Evolutionary conservation across 345 rosid species (phyloP).

Genomic region (Boechera stricta): DNA sequence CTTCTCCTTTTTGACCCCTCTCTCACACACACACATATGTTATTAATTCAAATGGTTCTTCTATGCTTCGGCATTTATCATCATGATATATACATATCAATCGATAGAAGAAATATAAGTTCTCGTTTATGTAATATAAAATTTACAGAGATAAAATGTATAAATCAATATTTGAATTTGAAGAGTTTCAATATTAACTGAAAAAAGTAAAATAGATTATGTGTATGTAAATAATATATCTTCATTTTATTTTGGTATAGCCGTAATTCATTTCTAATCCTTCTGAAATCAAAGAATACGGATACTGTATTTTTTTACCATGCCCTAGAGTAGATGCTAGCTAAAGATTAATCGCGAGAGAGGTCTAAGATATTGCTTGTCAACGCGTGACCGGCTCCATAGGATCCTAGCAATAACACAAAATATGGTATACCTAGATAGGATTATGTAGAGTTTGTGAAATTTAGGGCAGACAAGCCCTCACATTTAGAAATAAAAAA

Average conservation of each 20-base stretch:
- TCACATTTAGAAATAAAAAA: neutral
- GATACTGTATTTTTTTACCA: neutral
- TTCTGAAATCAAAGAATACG: neutral
- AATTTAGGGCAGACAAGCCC: constrained; percentile 39
- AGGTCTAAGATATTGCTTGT: constrained; percentile 33
- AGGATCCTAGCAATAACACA: constrained; percentile 41
- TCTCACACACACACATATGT: constrained; percentile 3
- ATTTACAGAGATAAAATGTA: constrained; percentile 1
- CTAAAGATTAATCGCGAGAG: constrained; percentile 1
- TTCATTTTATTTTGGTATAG: neutral
- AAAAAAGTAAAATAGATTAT: neutral
- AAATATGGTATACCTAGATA: constrained; percentile 28
- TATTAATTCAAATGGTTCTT: constrained; percentile 30
- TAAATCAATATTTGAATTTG: neutral
- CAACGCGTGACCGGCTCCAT: constrained; percentile 30
- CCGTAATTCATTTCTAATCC: neutral
- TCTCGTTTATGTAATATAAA: constrained; percentile 3
- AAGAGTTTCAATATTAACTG: neutral
- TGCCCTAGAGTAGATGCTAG: constrained; percentile 25
- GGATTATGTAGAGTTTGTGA: constrained; percentile 28
- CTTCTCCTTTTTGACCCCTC: constrained; percentile 27
- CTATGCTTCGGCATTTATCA: constrained; percentile 27
- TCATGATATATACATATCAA: constrained; percentile 19
- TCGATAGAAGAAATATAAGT: neutral
- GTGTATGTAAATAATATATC: neutral